Evolutionary conservation across 2,329 filamentous ascomycete genomes (phyloP).

Genomic region (Phyllosticta capitalensis): DNA sequence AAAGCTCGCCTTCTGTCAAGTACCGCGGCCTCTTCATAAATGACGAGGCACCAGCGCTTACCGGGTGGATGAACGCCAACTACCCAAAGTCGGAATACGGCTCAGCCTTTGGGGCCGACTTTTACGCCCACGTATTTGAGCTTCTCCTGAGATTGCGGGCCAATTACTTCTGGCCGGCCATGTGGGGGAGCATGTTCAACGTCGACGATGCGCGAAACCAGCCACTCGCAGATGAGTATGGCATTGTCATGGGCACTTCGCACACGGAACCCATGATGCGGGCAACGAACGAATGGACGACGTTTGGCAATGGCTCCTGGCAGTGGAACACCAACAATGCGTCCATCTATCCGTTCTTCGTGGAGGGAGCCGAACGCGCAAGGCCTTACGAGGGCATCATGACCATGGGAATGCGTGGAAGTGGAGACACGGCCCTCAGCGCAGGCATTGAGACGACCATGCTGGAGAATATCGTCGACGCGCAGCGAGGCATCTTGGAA

Average conservation of each 20-base stretch:
- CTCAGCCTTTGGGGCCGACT: constrained; percentile 42
- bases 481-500: constrained; percentile 50
- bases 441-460: constrained; percentile 47
- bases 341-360: constrained; percentile 59
- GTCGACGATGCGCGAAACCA: constrained; percentile 61
- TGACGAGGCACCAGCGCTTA: constrained; percentile 58
- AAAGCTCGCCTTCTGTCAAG: constrained; percentile 53
- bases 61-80: constrained; percentile 54
- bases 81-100: constrained; percentile 33
- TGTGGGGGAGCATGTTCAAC: constrained; percentile 64
- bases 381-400: constrained; percentile 57
- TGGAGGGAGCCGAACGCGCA: constrained; percentile 55
- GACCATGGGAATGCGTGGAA: constrained; percentile 61
- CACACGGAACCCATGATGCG: constrained; percentile 65
- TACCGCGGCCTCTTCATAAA: constrained; percentile 64
- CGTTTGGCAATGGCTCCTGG: constrained; percentile 51
- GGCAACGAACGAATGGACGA: constrained; percentile 43
- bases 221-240: constrained; percentile 62
- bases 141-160: constrained; percentile 58
- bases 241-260: constrained; percentile 61
- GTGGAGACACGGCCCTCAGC: constrained; percentile 55
- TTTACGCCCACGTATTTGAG: constrained; percentile 63
- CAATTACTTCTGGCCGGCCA: constrained; percentile 67
- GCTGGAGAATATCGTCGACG: constrained; percentile 50
- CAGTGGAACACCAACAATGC: constrained; percentile 60